These are phyloP conservation scores for Ogataea minuta DNA, from an alignment of 805 yeast genomes.

Conservation along the genomic window DNA sequence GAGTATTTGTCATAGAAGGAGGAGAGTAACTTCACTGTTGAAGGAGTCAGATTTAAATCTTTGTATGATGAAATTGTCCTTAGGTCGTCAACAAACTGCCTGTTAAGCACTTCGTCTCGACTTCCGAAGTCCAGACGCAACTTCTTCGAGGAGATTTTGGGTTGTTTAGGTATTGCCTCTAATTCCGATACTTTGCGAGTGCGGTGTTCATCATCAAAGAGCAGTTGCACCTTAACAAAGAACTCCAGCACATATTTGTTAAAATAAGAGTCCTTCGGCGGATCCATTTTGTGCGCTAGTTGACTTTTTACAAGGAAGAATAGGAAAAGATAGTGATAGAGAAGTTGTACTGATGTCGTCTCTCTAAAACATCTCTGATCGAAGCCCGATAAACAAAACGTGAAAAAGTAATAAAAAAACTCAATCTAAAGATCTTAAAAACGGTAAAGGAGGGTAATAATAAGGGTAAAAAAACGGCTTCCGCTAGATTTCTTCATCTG, in stretches of 20 bases:
- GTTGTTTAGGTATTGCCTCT: conserved; percentile 19
- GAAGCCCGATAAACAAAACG: background rate
- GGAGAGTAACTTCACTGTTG: conserved; percentile 15
- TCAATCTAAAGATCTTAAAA: conserved; percentile 9
- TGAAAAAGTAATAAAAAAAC: conserved; percentile 7
- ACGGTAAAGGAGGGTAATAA: conserved; percentile 8
- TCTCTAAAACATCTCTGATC: background rate
- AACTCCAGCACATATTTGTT: conserved; percentile 25
- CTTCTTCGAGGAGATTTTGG: conserved; percentile 20
- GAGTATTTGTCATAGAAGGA: conserved; percentile 16
- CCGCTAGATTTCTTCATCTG: conserved; percentile 5
- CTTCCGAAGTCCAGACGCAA: conserved; percentile 25
- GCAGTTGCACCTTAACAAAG: conserved; percentile 27
- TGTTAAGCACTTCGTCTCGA: conserved; percentile 23
- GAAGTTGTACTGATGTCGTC: background rate
- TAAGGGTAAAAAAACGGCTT: background rate
- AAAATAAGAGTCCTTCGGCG: conserved; percentile 14
- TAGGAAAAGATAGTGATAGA: too few relatives aligned
- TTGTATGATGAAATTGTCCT: conserved; percentile 17
- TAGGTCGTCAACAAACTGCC: conserved; percentile 21
- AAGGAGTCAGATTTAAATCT: conserved; percentile 16
- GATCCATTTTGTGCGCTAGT: conserved; percentile 1
- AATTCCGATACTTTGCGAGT: conserved; percentile 22
- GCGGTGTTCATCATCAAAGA: conserved; percentile 24
- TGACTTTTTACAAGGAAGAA: background rate